Evolutionary conservation across 768 basidiomycete species (phyloP).

Genomic region (Paxillus rubicundulus): DNA sequence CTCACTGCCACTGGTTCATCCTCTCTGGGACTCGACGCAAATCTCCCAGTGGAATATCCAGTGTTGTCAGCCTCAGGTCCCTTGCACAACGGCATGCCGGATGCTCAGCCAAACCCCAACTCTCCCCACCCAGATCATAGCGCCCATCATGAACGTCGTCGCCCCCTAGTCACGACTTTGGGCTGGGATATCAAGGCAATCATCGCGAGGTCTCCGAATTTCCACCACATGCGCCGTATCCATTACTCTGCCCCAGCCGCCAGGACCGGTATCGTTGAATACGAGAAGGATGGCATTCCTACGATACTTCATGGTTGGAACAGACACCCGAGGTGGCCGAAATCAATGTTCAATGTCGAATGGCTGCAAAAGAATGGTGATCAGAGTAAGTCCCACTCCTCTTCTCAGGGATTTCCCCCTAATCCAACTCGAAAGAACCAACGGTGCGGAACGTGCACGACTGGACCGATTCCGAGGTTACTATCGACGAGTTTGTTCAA

Average conservation of each 20-base stretch:
- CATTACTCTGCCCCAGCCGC: conserved; percentile 28
- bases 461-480: conserved; percentile 50
- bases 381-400: conserved; percentile 17
- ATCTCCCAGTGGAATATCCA: not conserved
- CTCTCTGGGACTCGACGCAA: not conserved
- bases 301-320: conserved; percentile 66
- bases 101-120: not conserved
- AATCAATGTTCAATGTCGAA: conserved; percentile 51
- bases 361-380: conserved; percentile 44
- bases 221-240: conserved; percentile 41
- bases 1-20: not conserved
- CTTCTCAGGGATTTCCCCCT: not conserved
- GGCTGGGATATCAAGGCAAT: conserved; percentile 53
- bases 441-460: conserved; percentile 62
- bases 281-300: conserved; percentile 55
- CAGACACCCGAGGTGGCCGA: conserved; percentile 52
- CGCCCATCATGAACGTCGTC: not conserved
- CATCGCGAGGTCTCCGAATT: conserved; percentile 38
- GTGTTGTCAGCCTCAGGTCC: not conserved
- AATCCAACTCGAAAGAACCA: conserved; percentile 42
- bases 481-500: conserved; percentile 52
- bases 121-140: not conserved
- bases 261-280: conserved; percentile 36
- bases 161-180: conserved; percentile 35
- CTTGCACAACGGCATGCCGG: not conserved